phyloP scores from a whole-genome alignment of 495 filamentous ascomycete genomes.

The Penicillium bovifimosum region DNA sequence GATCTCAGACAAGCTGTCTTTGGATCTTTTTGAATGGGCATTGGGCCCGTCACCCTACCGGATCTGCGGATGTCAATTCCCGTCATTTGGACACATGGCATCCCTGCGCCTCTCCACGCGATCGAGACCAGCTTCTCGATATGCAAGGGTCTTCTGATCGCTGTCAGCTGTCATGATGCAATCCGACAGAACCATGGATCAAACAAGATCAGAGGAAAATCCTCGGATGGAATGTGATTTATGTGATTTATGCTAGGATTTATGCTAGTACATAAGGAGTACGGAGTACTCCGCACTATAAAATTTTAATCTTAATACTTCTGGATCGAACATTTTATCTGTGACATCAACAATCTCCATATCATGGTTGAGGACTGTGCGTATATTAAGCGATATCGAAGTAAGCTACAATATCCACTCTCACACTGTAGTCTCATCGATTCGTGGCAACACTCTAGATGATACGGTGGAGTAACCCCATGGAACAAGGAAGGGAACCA shows the following conservation, averaged over 20 bases:
- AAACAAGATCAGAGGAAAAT: too few species aligned
- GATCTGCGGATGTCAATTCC: not conserved
- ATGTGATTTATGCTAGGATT: not conserved
- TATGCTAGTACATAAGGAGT: too few species aligned
- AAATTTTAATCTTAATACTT: not conserved
- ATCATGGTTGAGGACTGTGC: not conserved
- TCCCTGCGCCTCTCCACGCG: slow-evolving; percentile 1
- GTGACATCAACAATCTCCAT: not conserved
- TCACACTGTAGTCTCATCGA: not conserved
- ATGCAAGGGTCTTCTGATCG: slow-evolving; percentile 4
- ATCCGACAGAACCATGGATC: not conserved
- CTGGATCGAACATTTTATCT: not conserved
- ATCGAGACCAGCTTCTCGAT: not conserved
- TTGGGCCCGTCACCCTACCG: not conserved
- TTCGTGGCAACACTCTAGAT: slow-evolving; percentile 20
- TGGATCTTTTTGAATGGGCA: not conserved
- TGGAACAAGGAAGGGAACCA: slow-evolving; percentile 21
- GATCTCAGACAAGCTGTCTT: not conserved
- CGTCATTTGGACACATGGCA: not conserved
- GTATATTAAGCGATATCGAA: not conserved
- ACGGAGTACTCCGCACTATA: too few species aligned
- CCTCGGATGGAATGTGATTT: not conserved
- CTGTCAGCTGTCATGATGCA: slow-evolving; percentile 1
- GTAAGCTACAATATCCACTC: not conserved
- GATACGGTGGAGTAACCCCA: slow-evolving; percentile 16